Evolutionary conservation across 768 basidiomycete species (phyloP), one percentile per base, ranked within the genome.

Genomic region (Xanthoconium stramineum): DNA sequence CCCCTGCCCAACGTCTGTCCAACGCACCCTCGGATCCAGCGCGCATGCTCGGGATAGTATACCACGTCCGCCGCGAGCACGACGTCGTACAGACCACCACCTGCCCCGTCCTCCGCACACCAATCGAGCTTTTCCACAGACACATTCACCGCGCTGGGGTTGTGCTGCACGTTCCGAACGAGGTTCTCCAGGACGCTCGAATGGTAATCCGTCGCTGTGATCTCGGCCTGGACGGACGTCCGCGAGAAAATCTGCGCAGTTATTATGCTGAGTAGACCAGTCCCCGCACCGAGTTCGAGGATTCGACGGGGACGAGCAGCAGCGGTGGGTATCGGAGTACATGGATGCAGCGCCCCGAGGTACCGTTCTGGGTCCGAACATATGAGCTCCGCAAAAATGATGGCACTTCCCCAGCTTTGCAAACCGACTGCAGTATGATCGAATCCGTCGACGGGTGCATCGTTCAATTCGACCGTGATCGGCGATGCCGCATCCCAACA

Each of bases 201-300:
- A 66, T 93, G 89, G 61, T 83, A 92, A 65, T 94, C 91, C 10
- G 88, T 91, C 14, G 89, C 87, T 20, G 85, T 70, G 52, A 92
- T 75, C 7, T 63, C 52, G 1, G 73, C 64, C 8, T 28, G 28
- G 8, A 39, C 39, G 6, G 24, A 9, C 46, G 32, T 57, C 55
- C 55, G 61, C 9, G 53, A 63, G 10, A 82, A 67, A 3, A 85
- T 63, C 61, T 80, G 83, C 2, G 83, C 81, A 2, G 78, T 74
- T 12, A 82, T 76, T 59, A 94, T 85, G 60, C 89, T 89, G n/a
- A 93, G 78, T 52, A 93, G 73, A 5, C 91, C 91, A 0, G 91
- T 94, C 4, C 91, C 91, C 0, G 89, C 88, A 6, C 91, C 91
- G n/a, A 94, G 79, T 69, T 94, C 90, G 42, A 94, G 78, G 13